These are phyloP conservation scores for Marasmius sp. DNA, from an alignment of 1,284 basidiomycete genomes.

Conservation along the genomic window DNA sequence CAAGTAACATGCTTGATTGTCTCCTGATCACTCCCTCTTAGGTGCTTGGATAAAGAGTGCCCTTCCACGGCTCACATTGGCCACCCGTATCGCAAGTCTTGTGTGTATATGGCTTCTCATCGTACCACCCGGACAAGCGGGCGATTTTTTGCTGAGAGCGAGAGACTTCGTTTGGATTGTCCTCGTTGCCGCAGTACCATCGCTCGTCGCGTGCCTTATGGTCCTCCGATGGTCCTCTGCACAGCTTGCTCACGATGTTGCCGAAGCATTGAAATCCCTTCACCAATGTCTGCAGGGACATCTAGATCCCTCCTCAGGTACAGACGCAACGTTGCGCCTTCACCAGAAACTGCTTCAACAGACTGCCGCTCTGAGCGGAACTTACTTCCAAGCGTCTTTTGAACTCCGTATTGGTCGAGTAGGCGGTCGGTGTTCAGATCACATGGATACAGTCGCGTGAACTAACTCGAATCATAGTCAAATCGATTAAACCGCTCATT, in stretches of 20 bases:
- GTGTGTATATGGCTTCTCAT: conserved; percentile 49
- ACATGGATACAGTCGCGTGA: neutral
- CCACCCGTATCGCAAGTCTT: conserved; percentile 47
- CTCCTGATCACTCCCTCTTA: conserved; percentile 15
- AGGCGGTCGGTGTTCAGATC: conserved; percentile 31
- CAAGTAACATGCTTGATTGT: neutral
- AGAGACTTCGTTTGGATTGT: conserved; percentile 43
- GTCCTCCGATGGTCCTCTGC: conserved; percentile 43
- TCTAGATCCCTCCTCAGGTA: conserved; percentile 27
- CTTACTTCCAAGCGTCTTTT: conserved; percentile 47
- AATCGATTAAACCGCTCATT: conserved; percentile 45
- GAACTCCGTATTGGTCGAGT: conserved; percentile 47
- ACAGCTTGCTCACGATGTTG: conserved; percentile 42
- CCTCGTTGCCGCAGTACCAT: conserved; percentile 38
- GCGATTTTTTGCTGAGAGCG: conserved; percentile 31
- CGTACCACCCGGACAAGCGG: conserved; percentile 27
- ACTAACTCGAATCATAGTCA: conserved; percentile 29
- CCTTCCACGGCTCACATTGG: conserved; percentile 43
- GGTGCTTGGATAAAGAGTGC: conserved; percentile 47
- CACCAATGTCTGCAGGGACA: conserved; percentile 34
- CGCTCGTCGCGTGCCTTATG: conserved; percentile 38
- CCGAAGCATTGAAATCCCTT: conserved; percentile 33
- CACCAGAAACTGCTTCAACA: conserved; percentile 33
- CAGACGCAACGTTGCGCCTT: conserved; percentile 15
- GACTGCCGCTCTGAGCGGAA: conserved; percentile 40